Base-by-base conservation (phyloP, 176 grass and related monocot species). In the Poa annua region DNA sequence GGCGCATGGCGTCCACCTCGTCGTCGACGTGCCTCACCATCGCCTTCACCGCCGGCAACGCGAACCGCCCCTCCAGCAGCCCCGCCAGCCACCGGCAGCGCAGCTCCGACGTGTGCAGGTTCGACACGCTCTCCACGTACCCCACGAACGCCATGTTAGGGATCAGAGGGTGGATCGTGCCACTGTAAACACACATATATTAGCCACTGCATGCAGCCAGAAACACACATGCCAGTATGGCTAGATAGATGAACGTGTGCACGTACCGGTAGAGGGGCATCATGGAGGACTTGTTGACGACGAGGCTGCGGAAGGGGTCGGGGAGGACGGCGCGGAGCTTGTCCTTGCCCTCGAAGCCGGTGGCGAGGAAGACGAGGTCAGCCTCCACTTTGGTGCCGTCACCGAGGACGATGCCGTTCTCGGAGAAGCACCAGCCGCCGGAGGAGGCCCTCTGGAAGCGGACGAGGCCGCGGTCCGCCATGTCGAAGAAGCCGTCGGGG, bases 71-170 rank as follows among this genome's bases (percentile, higher is more conserved):
- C 16, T 50, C 90, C 14, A 96, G 88, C 29, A 99, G 87, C 11
- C 96, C 88, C 34, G 92, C 81, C 74, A 99, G 77, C 96, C 96
- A 99, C 42, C 90, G 86, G 86, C 96, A 99, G 17, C 96, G 77
- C 22, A 99, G 89, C 85, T 99, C 96, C 29, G 96, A 99, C 38
- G 96, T 96, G 87, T 99, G 96, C 69, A 99, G 90, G 87, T 99
- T 99, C 7, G 96, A 96, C 42, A 99, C 96, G 81, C 96, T 99
- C 93, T 99, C 96, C 22, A 99, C 87, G 93, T 92, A 99, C 50
- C 96, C 96, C 16, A 99, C 88, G 86, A 96, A 99, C 26, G 96
- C 96, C 93, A 99, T 99, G 89, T 99, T 89, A 6, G 93, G 93
- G 65, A 99, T 92, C 44, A 96, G 85, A 10, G 96, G 96, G 55